Percentiles rank a stretch among this genome's conserved stretches.
phyloP scores from a whole-genome alignment of 495 filamentous ascomycete species.

The Aspergillus ostianus region DNA sequence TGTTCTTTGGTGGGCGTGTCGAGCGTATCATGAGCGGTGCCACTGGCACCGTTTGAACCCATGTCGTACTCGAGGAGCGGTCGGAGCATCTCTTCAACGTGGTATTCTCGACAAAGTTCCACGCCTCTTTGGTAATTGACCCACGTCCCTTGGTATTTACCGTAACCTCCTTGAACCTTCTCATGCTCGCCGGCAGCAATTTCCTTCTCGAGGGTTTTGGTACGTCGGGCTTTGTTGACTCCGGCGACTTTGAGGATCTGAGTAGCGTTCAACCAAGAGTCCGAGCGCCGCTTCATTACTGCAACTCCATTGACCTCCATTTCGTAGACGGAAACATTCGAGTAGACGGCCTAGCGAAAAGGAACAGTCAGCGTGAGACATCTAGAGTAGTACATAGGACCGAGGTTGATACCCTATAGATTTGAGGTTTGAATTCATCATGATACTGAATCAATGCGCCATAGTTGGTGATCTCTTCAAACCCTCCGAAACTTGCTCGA shows the following conservation, averaged over 20 bases:
- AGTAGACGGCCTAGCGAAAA: slow-evolving; percentile 77
- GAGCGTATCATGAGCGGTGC: slow-evolving; percentile 57
- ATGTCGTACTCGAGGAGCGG: slow-evolving; percentile 89
- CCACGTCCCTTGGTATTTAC: slow-evolving; percentile 99
- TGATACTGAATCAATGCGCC: slow-evolving; percentile 47
- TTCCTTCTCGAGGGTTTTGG: slow-evolving; percentile 96
- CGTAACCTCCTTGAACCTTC: slow-evolving; percentile 97
- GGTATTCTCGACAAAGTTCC: slow-evolving; percentile 90
- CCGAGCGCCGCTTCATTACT: slow-evolving; percentile 89
- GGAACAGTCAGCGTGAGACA: slow-evolving; percentile 4
- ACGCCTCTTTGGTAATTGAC: slow-evolving; percentile 87
- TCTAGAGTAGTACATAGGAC: neutral
- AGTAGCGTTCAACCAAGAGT: slow-evolving; percentile 93
- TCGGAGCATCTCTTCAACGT: slow-evolving; percentile 81
- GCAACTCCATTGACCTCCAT: slow-evolving; percentile 91
- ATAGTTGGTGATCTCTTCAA: slow-evolving; percentile 50
- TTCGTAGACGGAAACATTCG: slow-evolving; percentile 91
- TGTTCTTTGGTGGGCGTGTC: slow-evolving; percentile 99
- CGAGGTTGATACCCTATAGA: slow-evolving; percentile 64
- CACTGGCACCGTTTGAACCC: slow-evolving; percentile 68
- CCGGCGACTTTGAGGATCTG: slow-evolving; percentile 95
- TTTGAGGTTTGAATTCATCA: slow-evolving; percentile 63
- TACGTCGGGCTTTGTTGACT: slow-evolving; percentile 93
- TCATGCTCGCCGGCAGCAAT: slow-evolving; percentile 94
- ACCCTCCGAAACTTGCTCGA: slow-evolving; percentile 40